A percentile compares a stretch with the other conserved stretches of the same genome.
phyloP scores from a whole-genome alignment of 164 flowering plant genomes.

The Tetrastigma voinierianum region DNA sequence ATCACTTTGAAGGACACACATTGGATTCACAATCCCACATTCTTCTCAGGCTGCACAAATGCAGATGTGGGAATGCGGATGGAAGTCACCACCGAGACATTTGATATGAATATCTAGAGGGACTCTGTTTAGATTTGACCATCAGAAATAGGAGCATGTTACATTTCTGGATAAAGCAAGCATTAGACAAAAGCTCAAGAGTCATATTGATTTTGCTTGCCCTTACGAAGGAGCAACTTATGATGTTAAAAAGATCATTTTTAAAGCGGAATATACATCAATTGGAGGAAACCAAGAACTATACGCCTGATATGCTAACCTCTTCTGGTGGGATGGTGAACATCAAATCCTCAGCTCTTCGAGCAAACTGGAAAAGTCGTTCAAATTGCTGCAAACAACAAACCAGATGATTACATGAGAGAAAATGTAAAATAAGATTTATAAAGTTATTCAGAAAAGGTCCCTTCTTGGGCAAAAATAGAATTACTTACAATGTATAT shows the following conservation, averaged over 20 bases:
- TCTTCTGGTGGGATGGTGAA: constrained; percentile 85
- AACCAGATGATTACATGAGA: not conserved
- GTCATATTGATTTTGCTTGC: not conserved
- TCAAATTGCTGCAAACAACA: constrained; percentile 78
- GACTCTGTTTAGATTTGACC: not conserved
- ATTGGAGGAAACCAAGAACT: not conserved
- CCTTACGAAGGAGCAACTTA: not conserved
- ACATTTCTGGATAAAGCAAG: not conserved
- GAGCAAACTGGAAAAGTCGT: constrained; percentile 83
- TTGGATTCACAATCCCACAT: too few species aligned
- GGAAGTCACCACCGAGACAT: not conserved
- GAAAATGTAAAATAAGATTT: too few species aligned
- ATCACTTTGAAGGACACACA: too few species aligned
- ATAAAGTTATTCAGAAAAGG: not conserved
- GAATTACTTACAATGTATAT: constrained; percentile 64
- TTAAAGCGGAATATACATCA: not conserved
- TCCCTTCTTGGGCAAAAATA: not conserved
- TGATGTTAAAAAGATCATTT: not conserved
- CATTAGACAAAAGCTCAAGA: not conserved
- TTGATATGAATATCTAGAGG: not conserved
- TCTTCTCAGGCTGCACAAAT: too few species aligned
- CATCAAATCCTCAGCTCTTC: constrained; percentile 87
- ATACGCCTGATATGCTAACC: constrained; percentile 40
- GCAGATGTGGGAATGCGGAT: not conserved
- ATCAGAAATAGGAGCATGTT: not conserved